Percentiles rank a stretch among this genome's conserved stretches.
phyloP scores from a whole-genome alignment of 805 yeast species.

The Ogataea nonfermentans region DNA sequence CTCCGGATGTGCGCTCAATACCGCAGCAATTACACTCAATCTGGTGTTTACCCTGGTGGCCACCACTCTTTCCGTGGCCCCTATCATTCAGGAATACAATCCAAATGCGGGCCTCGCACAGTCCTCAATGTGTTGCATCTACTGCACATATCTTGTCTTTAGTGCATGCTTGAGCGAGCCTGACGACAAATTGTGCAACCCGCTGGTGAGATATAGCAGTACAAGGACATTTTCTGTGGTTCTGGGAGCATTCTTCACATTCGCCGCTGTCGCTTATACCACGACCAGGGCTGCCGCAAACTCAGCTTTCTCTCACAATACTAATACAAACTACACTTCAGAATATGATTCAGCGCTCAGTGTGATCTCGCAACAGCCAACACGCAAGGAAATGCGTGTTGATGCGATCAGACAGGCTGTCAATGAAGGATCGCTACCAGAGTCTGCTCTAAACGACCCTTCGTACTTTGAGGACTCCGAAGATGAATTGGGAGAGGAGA shows the following conservation, averaged over 20 bases:
- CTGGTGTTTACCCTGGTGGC: conserved; percentile 61
- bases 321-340: conserved; percentile 19
- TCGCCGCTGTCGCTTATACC: conserved; percentile 93
- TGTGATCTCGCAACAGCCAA: conserved; percentile 48
- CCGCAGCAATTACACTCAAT: conserved; percentile 80
- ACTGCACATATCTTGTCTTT: conserved; percentile 87
- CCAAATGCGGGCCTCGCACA: conserved; percentile 97
- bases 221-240: conserved; percentile 87
- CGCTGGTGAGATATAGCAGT: conserved; percentile 82
- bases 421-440: conserved; percentile 93
- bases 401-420: conserved; percentile 93
- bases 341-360: conserved; percentile 42
- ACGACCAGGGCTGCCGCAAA: conserved; percentile 95
- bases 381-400: conserved; percentile 69
- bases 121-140: conserved; percentile 90
- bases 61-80: conserved; percentile 72
- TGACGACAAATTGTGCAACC: conserved; percentile 90
- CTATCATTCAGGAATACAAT: conserved; percentile 84
- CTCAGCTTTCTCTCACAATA: conserved; percentile 52
- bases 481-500: conserved; percentile 56
- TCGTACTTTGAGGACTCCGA: conserved; percentile 51
- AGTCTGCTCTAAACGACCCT: conserved; percentile 78
- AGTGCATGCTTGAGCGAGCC: conserved; percentile 97
- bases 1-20: conserved; percentile 82
- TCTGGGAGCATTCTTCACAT: conserved; percentile 89